Base-by-base conservation (phyloP, 1,139 yeast genomes). In the Torulaspora globosa region DNA sequence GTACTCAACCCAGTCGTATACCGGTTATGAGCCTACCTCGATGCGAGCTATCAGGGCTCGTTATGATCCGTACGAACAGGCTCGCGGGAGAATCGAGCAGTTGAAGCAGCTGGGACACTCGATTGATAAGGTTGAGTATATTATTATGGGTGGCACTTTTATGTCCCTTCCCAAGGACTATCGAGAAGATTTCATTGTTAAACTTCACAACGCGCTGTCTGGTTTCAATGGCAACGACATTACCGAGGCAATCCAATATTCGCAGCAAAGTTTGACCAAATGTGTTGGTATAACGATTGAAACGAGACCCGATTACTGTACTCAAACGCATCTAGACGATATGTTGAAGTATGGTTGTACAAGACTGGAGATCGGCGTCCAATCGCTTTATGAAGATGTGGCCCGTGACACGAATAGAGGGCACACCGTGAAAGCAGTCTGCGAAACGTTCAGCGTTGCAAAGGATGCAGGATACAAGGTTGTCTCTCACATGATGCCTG, bases 401-500 rank as follows among this genome's bases (percentile, higher is more conserved):
- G 98, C 98, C 6, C 76, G 99, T 64, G 99, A 92, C 67, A 90
- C 98, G 3, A 92, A 92, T 66, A 80, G 99, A 69, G 99, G 99
- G 1, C 99, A 92, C 64, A 92, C 99, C 0, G 98, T 92, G 32
- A 84, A 84, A 65, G 81, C 98, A 2, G 99, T 92, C 2, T 87
- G 96, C 68, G 95, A 92, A 63, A 92, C 98, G 0, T 92, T 92
- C 71, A 89, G 89, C 1, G 80, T 86, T 38, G 96, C 98, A 19
- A 92, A 92, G 66, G 99, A 92, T 68, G 95, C 98, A 0, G 99
- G 99, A 5, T 92, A 90, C 70, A 92, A 92, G 68, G 95, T 92
- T 44, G 98, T 92, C 26, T 83, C 95, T 55, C 99, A 92, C 70
- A 92, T 92, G 99, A 92, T 92, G 99, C 99, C 99, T 15, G 98